phyloP scores from a whole-genome alignment of 495 filamentous ascomycete species.

The Echria macrotheca region DNA sequence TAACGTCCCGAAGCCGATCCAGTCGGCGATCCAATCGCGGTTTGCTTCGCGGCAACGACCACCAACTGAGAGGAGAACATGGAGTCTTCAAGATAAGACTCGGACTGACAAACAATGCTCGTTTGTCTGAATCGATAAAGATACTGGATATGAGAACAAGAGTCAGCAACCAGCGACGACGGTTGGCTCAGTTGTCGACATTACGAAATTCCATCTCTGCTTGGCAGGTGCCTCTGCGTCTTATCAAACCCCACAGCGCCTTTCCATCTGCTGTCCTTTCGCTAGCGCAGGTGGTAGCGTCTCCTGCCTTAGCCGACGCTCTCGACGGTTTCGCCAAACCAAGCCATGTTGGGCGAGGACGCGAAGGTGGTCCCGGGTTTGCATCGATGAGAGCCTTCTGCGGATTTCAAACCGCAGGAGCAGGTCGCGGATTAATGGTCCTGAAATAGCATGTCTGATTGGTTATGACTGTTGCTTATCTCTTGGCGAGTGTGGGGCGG shows the following conservation, averaged over 20 bases:
- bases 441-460: neutral
- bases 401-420: constrained; percentile 1
- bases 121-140: too few relatives aligned
- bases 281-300: constrained; percentile 9
- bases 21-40: constrained; percentile 4
- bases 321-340: constrained; percentile 5
- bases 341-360: neutral
- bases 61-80: neutral
- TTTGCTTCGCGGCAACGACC: neutral
- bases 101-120: neutral
- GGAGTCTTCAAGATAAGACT: neutral
- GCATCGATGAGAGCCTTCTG: neutral
- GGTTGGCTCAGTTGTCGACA: constrained; percentile 1
- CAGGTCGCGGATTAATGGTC: neutral
- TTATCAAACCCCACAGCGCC: constrained; percentile 7
- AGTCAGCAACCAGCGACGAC: neutral
- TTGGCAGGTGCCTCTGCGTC: neutral
- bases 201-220: constrained; percentile 14
- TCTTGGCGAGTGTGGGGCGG: constrained; percentile 4
- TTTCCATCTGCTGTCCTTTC: neutral
- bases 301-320: constrained; percentile 4
- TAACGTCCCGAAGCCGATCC: constrained; percentile 13
- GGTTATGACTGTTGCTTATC: constrained; percentile 3
- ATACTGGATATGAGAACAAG: too few relatives aligned
- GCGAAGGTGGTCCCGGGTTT: too few relatives aligned